Conservation (phyloP, 805 yeast species). For the Nakazawaea peltata region DNA sequence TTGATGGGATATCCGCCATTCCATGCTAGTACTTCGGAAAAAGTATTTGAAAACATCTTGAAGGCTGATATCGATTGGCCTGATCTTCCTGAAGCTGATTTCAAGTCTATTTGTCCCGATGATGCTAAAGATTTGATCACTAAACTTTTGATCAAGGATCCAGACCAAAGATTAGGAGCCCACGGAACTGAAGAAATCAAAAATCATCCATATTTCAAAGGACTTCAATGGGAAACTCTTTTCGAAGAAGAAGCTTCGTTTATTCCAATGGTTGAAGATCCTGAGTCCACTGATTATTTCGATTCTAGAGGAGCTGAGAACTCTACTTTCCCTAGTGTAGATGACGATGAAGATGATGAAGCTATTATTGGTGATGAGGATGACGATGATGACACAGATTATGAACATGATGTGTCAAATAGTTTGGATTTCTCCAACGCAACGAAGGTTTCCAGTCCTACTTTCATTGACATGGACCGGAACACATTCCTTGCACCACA, state of each 20-base stretch:
- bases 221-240: constrained; percentile 66
- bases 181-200: constrained; percentile 75
- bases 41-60: constrained; percentile 77
- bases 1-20: constrained; percentile 93
- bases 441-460: constrained; percentile 5
- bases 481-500: constrained; percentile 9
- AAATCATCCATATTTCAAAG: constrained; percentile 68
- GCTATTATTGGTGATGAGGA: constrained; percentile 22
- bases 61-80: constrained; percentile 83
- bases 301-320: constrained; percentile 84
- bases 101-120: constrained; percentile 41
- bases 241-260: constrained; percentile 72
- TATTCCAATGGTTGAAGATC: constrained; percentile 70
- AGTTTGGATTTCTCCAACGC: constrained; percentile 9
- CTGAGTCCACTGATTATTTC: constrained; percentile 86
- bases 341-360: constrained; percentile 26
- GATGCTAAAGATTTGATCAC: constrained; percentile 70
- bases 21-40: constrained; percentile 70
- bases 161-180: constrained; percentile 63
- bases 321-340: constrained; percentile 46
- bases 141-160: constrained; percentile 55
- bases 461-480: not conserved
- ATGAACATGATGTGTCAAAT: constrained; percentile 8
- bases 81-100: constrained; percentile 45
- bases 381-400: constrained; percentile 12